A percentile compares a stretch with the other conserved stretches of the same genome.
Evolutionary conservation across 163 green algal genomes (phyloP).

Genomic region (Chlamydomonas reinhardtii): DNA sequence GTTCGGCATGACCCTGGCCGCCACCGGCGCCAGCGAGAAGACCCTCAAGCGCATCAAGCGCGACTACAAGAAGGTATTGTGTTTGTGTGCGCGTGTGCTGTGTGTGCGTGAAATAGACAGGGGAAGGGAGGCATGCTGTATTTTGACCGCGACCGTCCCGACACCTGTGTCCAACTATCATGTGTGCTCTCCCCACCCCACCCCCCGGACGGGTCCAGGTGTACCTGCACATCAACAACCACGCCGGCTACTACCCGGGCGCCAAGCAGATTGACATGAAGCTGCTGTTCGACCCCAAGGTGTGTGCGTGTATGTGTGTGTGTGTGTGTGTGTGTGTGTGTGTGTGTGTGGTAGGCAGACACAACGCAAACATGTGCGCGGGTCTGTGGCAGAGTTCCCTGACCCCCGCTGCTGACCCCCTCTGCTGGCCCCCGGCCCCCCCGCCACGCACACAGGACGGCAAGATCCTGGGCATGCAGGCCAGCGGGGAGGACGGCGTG

Average conservation of each 20-base stretch:
- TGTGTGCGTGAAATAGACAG: no score
- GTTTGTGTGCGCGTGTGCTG: no score
- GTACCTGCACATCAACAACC: constrained; percentile 68
- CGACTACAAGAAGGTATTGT: constrained; percentile 57
- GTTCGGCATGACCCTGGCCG: constrained; percentile 61
- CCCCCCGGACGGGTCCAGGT: constrained; percentile 14
- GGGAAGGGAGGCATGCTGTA: no score
- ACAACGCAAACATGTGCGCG: no score
- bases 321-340: not conserved
- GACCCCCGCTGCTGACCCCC: no score
- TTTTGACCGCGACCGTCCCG: no score
- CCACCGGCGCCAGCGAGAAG: constrained; percentile 68
- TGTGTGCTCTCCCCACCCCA: no score
- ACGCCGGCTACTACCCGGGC: constrained; percentile 73
- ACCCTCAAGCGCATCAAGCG: constrained; percentile 49
- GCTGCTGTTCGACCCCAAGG: constrained; percentile 65
- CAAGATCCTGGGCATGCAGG: constrained; percentile 60
- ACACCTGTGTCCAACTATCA: no score
- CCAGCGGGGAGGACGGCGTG: constrained; percentile 62
- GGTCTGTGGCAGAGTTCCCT: no score
- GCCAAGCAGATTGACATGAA: constrained; percentile 65
- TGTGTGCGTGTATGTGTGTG: not conserved
- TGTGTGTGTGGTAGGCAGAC: not conserved
- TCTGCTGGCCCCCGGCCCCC: not conserved
- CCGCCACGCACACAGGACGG: constrained; percentile 43